phyloP scores from a whole-genome alignment of 352 stramenopile species.

The Phytophthora ohioensis region DNA sequence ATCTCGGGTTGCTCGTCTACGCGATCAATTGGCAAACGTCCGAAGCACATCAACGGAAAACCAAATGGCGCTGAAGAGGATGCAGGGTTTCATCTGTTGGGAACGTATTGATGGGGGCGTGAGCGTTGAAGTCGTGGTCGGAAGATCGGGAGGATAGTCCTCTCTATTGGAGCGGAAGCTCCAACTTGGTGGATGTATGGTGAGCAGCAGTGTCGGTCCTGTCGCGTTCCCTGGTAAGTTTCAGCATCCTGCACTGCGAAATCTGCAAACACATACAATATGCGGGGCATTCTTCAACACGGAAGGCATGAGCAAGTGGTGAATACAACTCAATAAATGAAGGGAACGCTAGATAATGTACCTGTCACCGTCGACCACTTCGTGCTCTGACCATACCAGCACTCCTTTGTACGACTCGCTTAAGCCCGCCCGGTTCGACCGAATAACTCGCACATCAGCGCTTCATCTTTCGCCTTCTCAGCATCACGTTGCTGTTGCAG shows the following conservation, averaged over 20 bases:
- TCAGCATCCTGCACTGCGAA: constrained; percentile 6
- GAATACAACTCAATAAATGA: constrained; percentile 20
- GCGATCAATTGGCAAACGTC: background rate
- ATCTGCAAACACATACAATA: constrained; percentile 56
- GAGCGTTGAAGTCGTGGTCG: background rate
- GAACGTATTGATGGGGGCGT: constrained; percentile 1
- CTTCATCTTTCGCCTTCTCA: constrained; percentile 42
- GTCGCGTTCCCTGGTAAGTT: constrained; percentile 39
- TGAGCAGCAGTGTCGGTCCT: constrained; percentile 47
- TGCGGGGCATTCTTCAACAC: constrained; percentile 56
- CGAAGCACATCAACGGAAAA: constrained; percentile 22
- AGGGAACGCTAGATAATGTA: constrained; percentile 7
- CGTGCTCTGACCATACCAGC: background rate
- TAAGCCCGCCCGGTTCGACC: constrained; percentile 13
- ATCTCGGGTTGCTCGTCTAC: background rate
- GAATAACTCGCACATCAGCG: constrained; percentile 42
- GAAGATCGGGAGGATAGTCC: constrained; percentile 5
- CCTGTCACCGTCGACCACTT: background rate
- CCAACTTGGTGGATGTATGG: constrained; percentile 46
- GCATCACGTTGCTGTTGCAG: constrained; percentile 40
- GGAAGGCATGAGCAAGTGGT: constrained; percentile 18
- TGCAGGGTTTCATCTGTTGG: constrained; percentile 23
- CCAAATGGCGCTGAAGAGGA: constrained; percentile 28
- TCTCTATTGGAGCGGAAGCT: constrained; percentile 14
- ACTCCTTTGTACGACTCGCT: background rate